Base-by-base conservation (phyloP, 2,329 filamentous ascomycete species). In the Amesomyces nigricolor region DNA sequence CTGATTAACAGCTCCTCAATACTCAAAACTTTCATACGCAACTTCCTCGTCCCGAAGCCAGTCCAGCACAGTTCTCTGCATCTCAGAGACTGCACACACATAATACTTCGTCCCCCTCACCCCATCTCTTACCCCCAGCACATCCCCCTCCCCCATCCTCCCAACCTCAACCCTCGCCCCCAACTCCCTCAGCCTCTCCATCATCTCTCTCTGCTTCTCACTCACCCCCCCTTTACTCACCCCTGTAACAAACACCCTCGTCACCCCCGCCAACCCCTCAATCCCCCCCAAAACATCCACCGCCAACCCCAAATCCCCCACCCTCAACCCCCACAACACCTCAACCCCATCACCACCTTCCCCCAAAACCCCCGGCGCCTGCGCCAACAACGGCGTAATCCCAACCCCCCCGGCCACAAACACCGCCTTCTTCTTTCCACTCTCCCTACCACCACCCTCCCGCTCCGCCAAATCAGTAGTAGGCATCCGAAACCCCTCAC, bases 381-480 rank as follows among this genome's bases (percentile, higher is more conserved):
- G 87, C 0, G 84, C 82, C n/a, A 95, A 73, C 3, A 94, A 63
- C 1, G 90, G 90, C 29, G 90, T 95, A 58, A 95, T 89, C 0
- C 90, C 90, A 6, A 95, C 87, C 3, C 90, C 90, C 0, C 82
- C 88, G 5, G 88, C 88, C 3, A 95, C 70, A 61, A 91, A 94
- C 1, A 82, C 70, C 1, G 72, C 70, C 35, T 72, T 60, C 17
- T 62, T 65, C 8, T 63, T 75, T 73, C 5, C 3, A 7, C n/a
- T 38, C 17, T 19, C 11, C 14, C 13, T 10, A 19, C 32, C 1
- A 6, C 22, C n/a, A 7, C 26, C 10, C 29, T 30, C 6, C n/a
- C 30, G 14, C 13, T 32, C 10, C 30, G 10, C 30, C 4, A 32
- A 32, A 7, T 26, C 50, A 2, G 37, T 54, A 2, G 54, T 51